Conservation (phyloP, 306 rosid species). For the Macrotyloma uniflorum region DNA sequence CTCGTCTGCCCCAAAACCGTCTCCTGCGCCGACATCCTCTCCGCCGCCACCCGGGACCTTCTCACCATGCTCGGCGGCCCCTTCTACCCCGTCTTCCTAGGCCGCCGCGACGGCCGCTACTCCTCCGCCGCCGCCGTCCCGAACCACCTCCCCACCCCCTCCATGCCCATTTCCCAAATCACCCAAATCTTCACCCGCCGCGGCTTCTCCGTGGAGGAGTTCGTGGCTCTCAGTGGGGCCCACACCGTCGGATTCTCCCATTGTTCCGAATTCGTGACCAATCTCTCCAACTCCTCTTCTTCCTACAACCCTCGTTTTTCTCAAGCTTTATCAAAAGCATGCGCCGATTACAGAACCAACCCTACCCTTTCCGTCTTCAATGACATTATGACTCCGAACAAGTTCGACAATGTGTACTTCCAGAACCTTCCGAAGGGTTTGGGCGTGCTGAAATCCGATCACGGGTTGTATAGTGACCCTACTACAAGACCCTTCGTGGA, state of each 20-base stretch:
- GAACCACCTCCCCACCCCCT: constrained; percentile 58
- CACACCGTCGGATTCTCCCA: constrained; percentile 91
- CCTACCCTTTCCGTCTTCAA: constrained; percentile 84
- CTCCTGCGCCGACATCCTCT: constrained; percentile 68
- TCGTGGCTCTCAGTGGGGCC: constrained; percentile 82
- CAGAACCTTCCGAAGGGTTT: constrained; percentile 75
- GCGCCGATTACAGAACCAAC: constrained; percentile 55
- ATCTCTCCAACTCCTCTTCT: constrained; percentile 44
- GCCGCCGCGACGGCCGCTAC: constrained; percentile 53
- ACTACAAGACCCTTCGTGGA: constrained; percentile 65
- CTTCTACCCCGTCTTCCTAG: constrained; percentile 47
- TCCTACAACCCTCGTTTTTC: constrained; percentile 68
- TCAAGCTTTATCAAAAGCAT: constrained; percentile 58
- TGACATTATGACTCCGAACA: constrained; percentile 84
- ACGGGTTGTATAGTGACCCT: constrained; percentile 55
- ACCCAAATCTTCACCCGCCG: constrained; percentile 49
- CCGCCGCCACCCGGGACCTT: constrained; percentile 55
- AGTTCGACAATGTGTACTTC: constrained; percentile 78
- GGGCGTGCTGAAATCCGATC: constrained; percentile 82
- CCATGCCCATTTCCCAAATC: constrained; percentile 61
- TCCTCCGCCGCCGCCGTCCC: constrained; percentile 54
- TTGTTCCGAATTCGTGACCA: constrained; percentile 56
- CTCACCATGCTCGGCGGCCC: constrained; percentile 67
- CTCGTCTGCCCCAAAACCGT: constrained; percentile 62
- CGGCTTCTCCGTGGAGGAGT: constrained; percentile 72